Base-by-base conservation (phyloP, 139 green algal species). In the Chlamydomonas incerta region DNA sequence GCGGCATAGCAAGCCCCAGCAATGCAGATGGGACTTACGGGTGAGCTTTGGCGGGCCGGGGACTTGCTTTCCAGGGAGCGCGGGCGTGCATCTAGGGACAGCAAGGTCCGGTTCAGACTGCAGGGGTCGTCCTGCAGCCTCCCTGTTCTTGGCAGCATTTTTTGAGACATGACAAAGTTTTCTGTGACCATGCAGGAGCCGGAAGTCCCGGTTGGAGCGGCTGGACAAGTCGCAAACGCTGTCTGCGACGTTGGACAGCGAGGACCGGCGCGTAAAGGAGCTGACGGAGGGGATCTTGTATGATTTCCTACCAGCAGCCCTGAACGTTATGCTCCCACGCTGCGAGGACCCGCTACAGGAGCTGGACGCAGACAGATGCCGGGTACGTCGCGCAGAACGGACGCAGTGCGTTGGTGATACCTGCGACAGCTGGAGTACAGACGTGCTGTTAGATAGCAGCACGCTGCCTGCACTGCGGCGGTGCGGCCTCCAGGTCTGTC, bases 201-300 rank as follows among this genome's bases (percentile, higher is more conserved):
- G 79, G 10, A 24, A 50, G 47, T 75, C 66, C 1, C 63, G 79
- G 47, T 47, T 75, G 47, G 65, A 74, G 60, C 50, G 83, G 72
- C 69, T 91, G n/a, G 90, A 92, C 41, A 50, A 50, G 41, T 50
- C 41, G 60, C 58, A 63, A 26, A 89, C 81, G 35, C 84, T 93
- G 34, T 82, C 89, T n/a, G 41, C 62, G 0, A 67, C 87, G 33
- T 87, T 92, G 80, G 90, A 93, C n/a, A 58, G 29, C 20, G 92
- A 95, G 81, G 92, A 95, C 88, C 69, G 72, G 66, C 82, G 92
- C 13, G 90, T 95, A 28, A 92, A 93, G 80, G 74, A 92, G 63
- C 82, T 95, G n/a, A 93, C 92, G 24, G 90, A 95, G 71, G 87
- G 86, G 0, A 89, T 95, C 11, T 60, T 94, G 34, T 94, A 95